Evolutionary conservation across 2,329 filamentous ascomycete genomes (phyloP).

Genomic region (Aspergillus fijiensis): DNA sequence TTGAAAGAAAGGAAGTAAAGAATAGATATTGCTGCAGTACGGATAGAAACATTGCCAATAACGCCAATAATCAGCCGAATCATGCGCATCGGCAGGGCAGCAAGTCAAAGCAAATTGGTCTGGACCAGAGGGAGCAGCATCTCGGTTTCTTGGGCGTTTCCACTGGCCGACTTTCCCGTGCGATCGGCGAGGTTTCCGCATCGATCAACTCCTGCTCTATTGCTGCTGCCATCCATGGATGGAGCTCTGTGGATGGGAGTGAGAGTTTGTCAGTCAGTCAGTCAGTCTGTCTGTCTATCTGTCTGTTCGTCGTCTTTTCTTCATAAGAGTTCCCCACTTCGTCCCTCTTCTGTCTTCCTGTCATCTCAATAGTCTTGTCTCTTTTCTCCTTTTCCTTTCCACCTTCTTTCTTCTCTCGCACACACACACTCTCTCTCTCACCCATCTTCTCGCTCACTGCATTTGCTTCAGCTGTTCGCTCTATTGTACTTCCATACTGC

Average conservation of each 20-base stretch:
- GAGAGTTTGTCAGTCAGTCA: not conserved
- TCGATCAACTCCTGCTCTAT: slow-evolving; percentile 2
- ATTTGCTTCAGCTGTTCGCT: not conserved
- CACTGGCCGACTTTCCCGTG: slow-evolving; percentile 8
- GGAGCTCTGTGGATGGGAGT: not conserved
- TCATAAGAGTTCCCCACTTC: slow-evolving; percentile 6
- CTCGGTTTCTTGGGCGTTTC: not conserved
- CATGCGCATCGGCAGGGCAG: not conserved
- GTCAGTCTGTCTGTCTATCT: not conserved
- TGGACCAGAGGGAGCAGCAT: not conserved
- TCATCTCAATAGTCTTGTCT: slow-evolving; percentile 8
- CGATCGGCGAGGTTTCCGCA: slow-evolving; percentile 12
- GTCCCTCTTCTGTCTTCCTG: slow-evolving; percentile 7
- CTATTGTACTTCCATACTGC: not conserved
- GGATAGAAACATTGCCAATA: not conserved
- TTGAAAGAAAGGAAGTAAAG: not conserved
- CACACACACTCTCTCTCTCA: not conserved
- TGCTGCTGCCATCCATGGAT: not conserved
- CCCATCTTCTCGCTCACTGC: not conserved
- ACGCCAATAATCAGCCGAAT: not conserved
- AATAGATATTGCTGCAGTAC: not conserved
- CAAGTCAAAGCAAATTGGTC: not conserved
- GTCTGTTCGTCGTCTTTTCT: not conserved
- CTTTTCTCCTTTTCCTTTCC: slow-evolving; percentile 11
- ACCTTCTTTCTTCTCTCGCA: slow-evolving; percentile 4